Percentiles rank a stretch among this genome's conserved stretches.
These are phyloP conservation scores for Pilatotrama ljubarskyi DNA, from an alignment of 768 basidiomycete genomes.

Conservation along the genomic window DNA sequence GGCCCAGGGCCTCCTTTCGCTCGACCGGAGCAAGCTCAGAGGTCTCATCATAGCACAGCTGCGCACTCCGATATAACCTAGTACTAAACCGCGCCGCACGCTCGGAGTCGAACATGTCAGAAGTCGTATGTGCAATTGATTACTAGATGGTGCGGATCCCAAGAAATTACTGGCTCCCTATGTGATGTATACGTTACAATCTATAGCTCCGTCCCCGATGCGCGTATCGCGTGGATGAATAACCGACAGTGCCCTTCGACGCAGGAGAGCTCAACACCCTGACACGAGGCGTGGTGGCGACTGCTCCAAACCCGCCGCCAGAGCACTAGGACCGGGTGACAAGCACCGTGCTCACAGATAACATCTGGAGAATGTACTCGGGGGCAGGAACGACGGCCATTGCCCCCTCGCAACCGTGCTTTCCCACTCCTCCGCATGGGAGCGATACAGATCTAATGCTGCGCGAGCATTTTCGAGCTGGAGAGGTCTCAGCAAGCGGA, in stretches of 20 bases:
- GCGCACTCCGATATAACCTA: neutral
- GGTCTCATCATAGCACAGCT: neutral
- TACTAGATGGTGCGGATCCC: neutral
- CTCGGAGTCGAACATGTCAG: neutral
- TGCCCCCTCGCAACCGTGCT: constrained; percentile 52
- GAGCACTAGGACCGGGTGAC: neutral
- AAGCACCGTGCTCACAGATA: constrained; percentile 47
- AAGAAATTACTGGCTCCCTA: constrained; percentile 6
- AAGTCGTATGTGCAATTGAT: neutral
- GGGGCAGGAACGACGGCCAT: constrained; percentile 78
- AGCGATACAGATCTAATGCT: constrained; percentile 50
- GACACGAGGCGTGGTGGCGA: constrained; percentile 4
- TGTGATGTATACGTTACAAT: constrained; percentile 5
- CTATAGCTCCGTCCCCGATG: neutral
- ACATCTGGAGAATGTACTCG: constrained; percentile 78
- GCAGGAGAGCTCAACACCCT: constrained; percentile 7
- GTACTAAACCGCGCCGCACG: neutral
- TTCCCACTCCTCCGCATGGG: constrained; percentile 70
- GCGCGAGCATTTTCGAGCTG: constrained; percentile 80
- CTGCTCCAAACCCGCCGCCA: neutral
- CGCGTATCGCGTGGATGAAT: neutral
- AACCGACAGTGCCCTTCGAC: neutral
- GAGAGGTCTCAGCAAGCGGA: constrained; percentile 3
- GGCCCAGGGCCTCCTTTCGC: neutral
- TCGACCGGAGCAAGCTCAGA: neutral